phyloP scores from a whole-genome alignment of 2,329 filamentous ascomycete genomes.

The Calcarisporium arbuscula region DNA sequence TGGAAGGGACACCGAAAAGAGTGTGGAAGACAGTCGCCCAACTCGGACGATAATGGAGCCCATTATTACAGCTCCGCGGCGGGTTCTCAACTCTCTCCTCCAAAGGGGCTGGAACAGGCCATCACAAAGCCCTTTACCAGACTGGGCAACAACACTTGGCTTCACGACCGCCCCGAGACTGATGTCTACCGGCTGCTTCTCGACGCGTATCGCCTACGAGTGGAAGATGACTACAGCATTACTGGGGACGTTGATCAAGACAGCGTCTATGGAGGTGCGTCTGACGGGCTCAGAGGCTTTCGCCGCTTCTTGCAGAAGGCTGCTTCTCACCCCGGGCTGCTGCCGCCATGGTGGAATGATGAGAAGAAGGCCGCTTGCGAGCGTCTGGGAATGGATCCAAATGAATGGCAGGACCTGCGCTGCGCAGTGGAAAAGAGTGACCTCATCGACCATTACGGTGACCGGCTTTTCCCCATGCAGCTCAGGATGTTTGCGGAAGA shows the following conservation, averaged over 20 bases:
- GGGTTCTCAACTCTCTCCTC: constrained; percentile 8
- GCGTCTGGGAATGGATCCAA: constrained; percentile 20
- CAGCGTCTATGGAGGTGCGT: constrained; percentile 21
- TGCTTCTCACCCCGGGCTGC: constrained; percentile 18
- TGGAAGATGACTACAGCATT: constrained; percentile 28
- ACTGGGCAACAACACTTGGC: constrained; percentile 33
- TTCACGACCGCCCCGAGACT: constrained; percentile 34
- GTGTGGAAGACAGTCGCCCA: constrained; percentile 25
- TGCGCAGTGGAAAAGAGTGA: constrained; percentile 23
- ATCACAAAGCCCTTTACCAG: constrained; percentile 31
- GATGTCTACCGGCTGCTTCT: constrained; percentile 41
- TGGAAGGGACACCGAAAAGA: constrained; percentile 43
- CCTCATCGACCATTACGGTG: constrained; percentile 35
- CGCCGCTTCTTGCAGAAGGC: constrained; percentile 26
- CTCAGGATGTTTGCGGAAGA: constrained; percentile 40
- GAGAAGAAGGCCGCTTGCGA: constrained; percentile 33
- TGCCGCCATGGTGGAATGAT: constrained; percentile 39
- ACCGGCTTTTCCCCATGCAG: constrained; percentile 40
- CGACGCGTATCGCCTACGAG: constrained; percentile 41
- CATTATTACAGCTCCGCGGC: neutral
- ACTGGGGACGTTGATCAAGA: constrained; percentile 19
- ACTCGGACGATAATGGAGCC: neutral
- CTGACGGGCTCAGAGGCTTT: constrained; percentile 25
- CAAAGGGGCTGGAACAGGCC: constrained; percentile 21
- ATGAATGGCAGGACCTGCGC: constrained; percentile 18